Conservation (phyloP, 78 protist species). For the Speleostelium caveatum region DNA sequence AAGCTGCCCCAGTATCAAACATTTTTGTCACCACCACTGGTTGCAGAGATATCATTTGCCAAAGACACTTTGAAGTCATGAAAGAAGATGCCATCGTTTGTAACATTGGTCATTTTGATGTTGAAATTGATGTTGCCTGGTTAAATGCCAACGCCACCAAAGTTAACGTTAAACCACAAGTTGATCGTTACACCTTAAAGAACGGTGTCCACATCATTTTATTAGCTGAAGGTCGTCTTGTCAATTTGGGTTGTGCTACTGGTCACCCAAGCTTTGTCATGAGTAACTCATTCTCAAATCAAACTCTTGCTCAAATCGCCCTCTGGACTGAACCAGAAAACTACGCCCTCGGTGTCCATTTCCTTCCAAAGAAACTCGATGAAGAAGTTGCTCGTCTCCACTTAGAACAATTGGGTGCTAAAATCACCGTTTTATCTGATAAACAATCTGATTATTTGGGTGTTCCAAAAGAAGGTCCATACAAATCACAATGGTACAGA, state of each 20-base stretch:
- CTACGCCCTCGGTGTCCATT: conserved; percentile 93
- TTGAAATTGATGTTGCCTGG: conserved; percentile 98
- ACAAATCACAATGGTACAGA: conserved; percentile 91
- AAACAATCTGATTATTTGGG: conserved; percentile 95
- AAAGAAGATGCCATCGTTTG: conserved; percentile 98
- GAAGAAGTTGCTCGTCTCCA: conserved; percentile 99
- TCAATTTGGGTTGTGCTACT: conserved; percentile 99
- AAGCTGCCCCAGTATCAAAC: conserved; percentile 86
- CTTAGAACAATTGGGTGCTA: conserved; percentile 94
- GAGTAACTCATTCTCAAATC: conserved; percentile 99
- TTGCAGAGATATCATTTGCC: conserved; percentile 95
- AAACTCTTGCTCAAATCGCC: conserved; percentile 98
- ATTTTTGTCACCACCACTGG: conserved; percentile 99
- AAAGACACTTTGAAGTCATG: conserved; percentile 96
- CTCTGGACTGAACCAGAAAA: conserved; percentile 90
- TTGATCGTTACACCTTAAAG: conserved; percentile 94
- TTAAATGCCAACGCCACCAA: conserved; percentile 89
- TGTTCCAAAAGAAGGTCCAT: conserved; percentile 90
- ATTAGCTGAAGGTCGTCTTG: conserved; percentile 99
- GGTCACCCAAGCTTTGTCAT: conserved; percentile 99
- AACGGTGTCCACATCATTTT: conserved; percentile 95
- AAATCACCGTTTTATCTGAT: conserved; percentile 92
- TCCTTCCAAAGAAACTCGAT: conserved; percentile 98
- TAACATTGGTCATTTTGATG: conserved; percentile 99
- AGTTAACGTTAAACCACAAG: conserved; percentile 98